These are phyloP conservation scores for Spiromastix sp. DNA, from an alignment of 2,329 filamentous ascomycete species.

Conservation along the genomic window DNA sequence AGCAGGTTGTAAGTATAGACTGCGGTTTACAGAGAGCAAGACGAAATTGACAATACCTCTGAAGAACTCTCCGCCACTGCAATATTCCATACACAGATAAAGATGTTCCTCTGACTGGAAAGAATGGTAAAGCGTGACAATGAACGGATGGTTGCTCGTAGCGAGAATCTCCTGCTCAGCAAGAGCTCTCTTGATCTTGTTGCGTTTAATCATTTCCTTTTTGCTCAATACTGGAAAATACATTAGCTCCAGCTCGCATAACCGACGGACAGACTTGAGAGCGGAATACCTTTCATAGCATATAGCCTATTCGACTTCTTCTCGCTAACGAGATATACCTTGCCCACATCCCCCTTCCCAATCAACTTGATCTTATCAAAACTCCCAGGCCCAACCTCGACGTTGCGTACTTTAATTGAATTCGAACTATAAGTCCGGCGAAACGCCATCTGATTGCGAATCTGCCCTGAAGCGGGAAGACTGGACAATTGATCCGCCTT, in stretches of 20 bases:
- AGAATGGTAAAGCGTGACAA: constrained; percentile 95
- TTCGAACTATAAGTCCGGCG: constrained; percentile 96
- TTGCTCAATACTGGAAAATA: constrained; percentile 74
- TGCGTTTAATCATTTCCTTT: constrained; percentile 99
- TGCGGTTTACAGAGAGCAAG: no score
- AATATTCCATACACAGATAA: constrained; percentile 99
- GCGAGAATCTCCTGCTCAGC: constrained; percentile 97
- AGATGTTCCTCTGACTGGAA: constrained; percentile 98
- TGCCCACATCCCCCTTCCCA: constrained; percentile 95
- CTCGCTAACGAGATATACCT: constrained; percentile 93
- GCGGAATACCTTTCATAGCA: constrained; percentile 98
- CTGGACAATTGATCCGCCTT: constrained; percentile 16
- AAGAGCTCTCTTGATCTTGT: constrained; percentile 97
- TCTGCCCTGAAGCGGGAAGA: constrained; percentile 51
- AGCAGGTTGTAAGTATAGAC: constrained; percentile 9
- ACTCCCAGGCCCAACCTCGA: constrained; percentile 87
- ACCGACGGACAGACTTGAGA: no score
- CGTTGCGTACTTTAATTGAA: constrained; percentile 95
- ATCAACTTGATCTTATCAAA: constrained; percentile 99
- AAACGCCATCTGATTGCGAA: constrained; percentile 61
- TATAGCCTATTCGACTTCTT: constrained; percentile 95
- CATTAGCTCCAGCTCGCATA: constrained; percentile 5
- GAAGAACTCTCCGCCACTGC: constrained; percentile 97
- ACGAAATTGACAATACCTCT: no score
- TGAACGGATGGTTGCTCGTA: constrained; percentile 97